Conservation (phyloP, 805 yeast genomes). For the Candida coleopterorum region DNA sequence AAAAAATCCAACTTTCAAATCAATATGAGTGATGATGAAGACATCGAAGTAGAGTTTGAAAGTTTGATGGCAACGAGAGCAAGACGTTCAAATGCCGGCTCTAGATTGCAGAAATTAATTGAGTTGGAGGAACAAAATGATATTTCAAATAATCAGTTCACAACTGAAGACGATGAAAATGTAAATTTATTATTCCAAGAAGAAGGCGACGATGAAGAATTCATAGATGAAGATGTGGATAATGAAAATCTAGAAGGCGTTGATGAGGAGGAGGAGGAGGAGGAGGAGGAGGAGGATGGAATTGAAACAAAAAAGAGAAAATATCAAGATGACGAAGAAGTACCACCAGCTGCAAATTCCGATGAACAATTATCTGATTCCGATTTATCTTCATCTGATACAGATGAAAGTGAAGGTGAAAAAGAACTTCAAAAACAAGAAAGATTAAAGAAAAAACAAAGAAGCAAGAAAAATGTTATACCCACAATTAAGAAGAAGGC, state of each 20-base stretch:
- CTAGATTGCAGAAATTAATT: conserved; percentile 66
- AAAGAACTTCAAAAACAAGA: conserved; percentile 50
- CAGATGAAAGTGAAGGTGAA: conserved; percentile 69
- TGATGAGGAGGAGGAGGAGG: conserved; percentile 14
- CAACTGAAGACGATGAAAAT: conserved; percentile 68
- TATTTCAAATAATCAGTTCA: conserved; percentile 19
- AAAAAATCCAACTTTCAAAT: not conserved
- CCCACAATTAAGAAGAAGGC: conserved; percentile 33
- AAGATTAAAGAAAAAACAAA: conserved; percentile 27
- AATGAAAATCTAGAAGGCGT: conserved; percentile 12
- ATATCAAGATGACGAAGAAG: conserved; percentile 15
- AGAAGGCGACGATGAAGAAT: conserved; percentile 30
- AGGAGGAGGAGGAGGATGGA: conserved; percentile 17
- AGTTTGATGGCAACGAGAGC: conserved; percentile 69
- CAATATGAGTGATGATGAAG: conserved; percentile 5
- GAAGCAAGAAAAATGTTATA: conserved; percentile 14
- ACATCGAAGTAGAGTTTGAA: conserved; percentile 30
- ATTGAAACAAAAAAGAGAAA: conserved; percentile 10
- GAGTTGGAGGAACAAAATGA: conserved; percentile 56
- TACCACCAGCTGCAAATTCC: conserved; percentile 22
- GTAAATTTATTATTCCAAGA: conserved; percentile 67
- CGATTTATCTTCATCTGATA: conserved; percentile 44
- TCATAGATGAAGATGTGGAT: conserved; percentile 20
- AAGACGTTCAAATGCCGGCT: conserved; percentile 87
- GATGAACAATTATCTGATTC: conserved; percentile 57